Evolutionary conservation across 257 asterid genomes (phyloP), one percentile per base, ranked within the genome.

Genomic region (Nemophila menziesii): DNA sequence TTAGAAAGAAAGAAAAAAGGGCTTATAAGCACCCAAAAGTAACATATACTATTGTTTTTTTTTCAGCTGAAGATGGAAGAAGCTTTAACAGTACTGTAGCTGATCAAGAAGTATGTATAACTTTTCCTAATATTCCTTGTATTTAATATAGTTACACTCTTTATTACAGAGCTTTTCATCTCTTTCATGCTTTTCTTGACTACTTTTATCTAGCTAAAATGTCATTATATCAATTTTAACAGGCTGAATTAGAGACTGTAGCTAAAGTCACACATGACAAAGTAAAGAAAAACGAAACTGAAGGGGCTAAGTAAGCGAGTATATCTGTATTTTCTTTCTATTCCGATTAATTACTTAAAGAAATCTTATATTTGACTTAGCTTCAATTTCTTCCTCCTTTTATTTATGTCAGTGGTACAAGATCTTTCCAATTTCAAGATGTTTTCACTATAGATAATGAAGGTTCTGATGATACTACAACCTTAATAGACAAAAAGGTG

Each of bases 11-110:
- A 9, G 9, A 24, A 13, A 9, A 17, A 38, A 16, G 43, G 16
- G 20, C 2, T 37, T 37, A 37, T 13, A 12, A 37, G 42, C 10
- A 12, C 42, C 42, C 16, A 15, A 37, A 37, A 11, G 42, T n/a
- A n/a, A n/a, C n/a, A n/a, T n/a, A n/a, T n/a, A n/a, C n/a, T n/a
- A n/a, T 27, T 53, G 44, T 22, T 36, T 11, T 9, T 17, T 41
- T 11, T 29, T 2, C 5, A 2, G 36, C 7, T 29, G 12, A 29
- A 7, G 92, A 73, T 43, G 78, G 66, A 37, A 68, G 71, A 69
- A 89, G 92, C 77, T 89, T 89, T 62, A 89, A 89, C 63, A 84
- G 74, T 75, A 80, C 86, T 18, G 93, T 89, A 54, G 94, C 95
- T 43, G 95, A 74, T 61, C 73, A 80, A 55, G 72, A 81, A 77